A percentile compares a stretch with the other conserved stretches of the same genome.
Evolutionary conservation across 1,284 basidiomycete genomes (phyloP).

Genomic region (Irpex rosettiformis): DNA sequence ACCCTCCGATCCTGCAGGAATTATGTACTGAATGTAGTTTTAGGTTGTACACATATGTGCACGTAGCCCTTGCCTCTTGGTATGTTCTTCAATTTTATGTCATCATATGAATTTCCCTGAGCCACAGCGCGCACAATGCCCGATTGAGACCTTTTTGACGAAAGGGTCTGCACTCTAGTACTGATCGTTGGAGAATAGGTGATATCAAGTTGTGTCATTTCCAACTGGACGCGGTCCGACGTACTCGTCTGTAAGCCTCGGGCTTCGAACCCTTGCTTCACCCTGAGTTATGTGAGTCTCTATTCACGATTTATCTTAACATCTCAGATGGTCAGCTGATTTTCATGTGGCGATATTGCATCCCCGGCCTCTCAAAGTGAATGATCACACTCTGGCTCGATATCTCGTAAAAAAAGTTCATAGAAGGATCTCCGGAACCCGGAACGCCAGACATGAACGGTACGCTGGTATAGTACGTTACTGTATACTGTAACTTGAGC

Average conservation of each 20-base stretch:
- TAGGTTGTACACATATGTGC: conserved; percentile 4
- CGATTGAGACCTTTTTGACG: background rate
- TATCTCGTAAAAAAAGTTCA: background rate
- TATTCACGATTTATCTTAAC: background rate
- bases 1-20: background rate
- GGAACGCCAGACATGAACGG: background rate
- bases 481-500: background rate
- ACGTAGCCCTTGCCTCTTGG: conserved; percentile 2
- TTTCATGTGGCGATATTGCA: background rate
- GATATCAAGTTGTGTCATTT: background rate
- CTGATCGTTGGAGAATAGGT: background rate
- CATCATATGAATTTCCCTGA: conserved; percentile 4
- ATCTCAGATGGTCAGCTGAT: background rate
- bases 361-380: background rate
- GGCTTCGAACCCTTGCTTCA: background rate
- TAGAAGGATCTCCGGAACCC: background rate
- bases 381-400: background rate
- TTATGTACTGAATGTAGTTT: conserved; percentile 7
- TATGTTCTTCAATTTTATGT: conserved; percentile 4
- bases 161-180: background rate
- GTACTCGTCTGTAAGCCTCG: too few relatives aligned
- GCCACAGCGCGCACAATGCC: background rate
- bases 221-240: too few relatives aligned
- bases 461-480: background rate
- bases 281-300: background rate